Percentiles rank a stretch among this genome's conserved stretches.
Evolutionary conservation across 1,284 basidiomycete species (phyloP).

Genomic region (Pascua guehoae): DNA sequence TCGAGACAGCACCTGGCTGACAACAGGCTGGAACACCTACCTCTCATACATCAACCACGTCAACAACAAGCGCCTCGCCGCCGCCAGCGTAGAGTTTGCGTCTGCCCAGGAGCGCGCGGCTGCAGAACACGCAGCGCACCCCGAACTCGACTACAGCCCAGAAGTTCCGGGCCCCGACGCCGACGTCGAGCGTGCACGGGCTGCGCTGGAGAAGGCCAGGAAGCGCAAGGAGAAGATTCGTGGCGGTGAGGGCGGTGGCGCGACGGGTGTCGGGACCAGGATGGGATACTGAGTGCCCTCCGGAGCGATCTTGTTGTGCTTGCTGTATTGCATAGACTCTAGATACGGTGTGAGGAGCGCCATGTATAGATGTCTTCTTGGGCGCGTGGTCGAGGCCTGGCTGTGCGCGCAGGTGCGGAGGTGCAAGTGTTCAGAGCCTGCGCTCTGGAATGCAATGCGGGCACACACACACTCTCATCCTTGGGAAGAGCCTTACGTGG

Average conservation of each 20-base stretch:
- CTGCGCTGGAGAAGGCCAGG: slow-evolving; percentile 21
- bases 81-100: slow-evolving; percentile 17
- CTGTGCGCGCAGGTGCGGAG: no score
- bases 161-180: background rate
- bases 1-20: background rate
- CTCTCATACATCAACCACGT: slow-evolving; percentile 40
- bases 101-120: slow-evolving; percentile 20
- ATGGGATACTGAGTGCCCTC: slow-evolving; percentile 22
- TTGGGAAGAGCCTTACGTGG: no score
- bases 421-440: no score
- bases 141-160: background rate
- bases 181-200: slow-evolving; percentile 20
- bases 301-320: no score
- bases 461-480: no score
- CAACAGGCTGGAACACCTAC: slow-evolving; percentile 58
- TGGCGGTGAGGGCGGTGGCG: slow-evolving; percentile 30
- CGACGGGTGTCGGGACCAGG: slow-evolving; percentile 32
- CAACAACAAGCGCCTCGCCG: slow-evolving; percentile 32
- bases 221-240: slow-evolving; percentile 21
- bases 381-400: no score
- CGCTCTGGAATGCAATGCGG: no score
- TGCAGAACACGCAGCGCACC: slow-evolving; percentile 22
- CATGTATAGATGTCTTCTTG: no score
- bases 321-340: no score
- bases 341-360: no score